Evolutionary conservation across 2,329 filamentous ascomycete genomes (phyloP).

Genomic region (Stachybotrys chlorohalonatus): DNA sequence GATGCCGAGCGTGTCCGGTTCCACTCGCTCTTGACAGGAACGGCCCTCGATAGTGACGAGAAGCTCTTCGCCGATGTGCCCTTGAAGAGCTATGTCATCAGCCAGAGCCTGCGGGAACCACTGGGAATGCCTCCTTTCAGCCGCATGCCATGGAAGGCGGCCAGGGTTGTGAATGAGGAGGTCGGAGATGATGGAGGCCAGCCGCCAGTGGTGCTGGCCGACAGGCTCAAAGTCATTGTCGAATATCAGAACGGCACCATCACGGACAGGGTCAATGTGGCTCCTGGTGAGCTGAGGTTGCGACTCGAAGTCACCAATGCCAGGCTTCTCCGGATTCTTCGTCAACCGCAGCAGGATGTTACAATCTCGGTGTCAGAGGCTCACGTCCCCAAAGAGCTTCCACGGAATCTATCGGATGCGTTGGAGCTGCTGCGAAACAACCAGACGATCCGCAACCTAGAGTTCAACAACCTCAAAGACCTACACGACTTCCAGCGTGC

Average conservation of each 20-base stretch:
- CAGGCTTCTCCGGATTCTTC: conserved; percentile 56
- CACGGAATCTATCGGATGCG: conserved; percentile 54
- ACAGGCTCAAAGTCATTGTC: conserved; percentile 65
- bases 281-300: conserved; percentile 62
- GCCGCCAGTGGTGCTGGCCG: conserved; percentile 63
- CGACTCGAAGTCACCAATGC: conserved; percentile 54
- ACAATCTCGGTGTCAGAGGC: conserved; percentile 67
- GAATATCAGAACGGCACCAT: conserved; percentile 69
- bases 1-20: conserved; percentile 61
- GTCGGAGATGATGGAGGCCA: conserved; percentile 49
- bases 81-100: conserved; percentile 55
- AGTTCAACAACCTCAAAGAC: conserved; percentile 56
- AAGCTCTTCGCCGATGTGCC: conserved; percentile 61
- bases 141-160: conserved; percentile 54
- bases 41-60: conserved; percentile 59
- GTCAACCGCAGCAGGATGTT: conserved; percentile 68
- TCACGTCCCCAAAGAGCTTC: conserved; percentile 51
- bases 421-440: conserved; percentile 47
- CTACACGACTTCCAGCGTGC: conserved; percentile 73
- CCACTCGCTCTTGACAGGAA: conserved; percentile 65
- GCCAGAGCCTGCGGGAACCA: conserved; percentile 39
- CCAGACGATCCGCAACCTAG: conserved; percentile 63
- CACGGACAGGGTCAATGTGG: conserved; percentile 76
- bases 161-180: conserved; percentile 65
- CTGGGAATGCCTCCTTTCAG: conserved; percentile 41